phyloP scores from a whole-genome alignment of 1,284 basidiomycete species.

The Trichosporon asahii region DNA sequence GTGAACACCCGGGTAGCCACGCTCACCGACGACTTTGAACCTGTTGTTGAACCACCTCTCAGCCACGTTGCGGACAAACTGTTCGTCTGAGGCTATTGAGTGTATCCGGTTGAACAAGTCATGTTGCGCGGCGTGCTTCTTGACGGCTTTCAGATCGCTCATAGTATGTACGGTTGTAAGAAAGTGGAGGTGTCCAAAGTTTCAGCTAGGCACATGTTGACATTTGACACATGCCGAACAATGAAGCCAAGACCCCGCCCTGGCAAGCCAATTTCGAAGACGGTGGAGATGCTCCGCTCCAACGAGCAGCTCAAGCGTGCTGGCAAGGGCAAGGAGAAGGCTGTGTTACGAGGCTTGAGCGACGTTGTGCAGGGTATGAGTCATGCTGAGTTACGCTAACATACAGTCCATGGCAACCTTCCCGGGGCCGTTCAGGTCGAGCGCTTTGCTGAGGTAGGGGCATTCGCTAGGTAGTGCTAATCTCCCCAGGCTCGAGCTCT shows the following conservation, averaged over 20 bases:
- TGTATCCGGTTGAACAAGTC: constrained; percentile 82
- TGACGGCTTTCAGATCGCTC: constrained; percentile 35
- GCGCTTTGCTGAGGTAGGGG: constrained; percentile 71
- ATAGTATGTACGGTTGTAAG: no score
- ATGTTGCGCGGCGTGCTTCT: constrained; percentile 46
- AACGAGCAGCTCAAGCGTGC: constrained; percentile 25
- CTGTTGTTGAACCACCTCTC: constrained; percentile 53
- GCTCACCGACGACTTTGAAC: constrained; percentile 45
- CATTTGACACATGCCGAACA: no score
- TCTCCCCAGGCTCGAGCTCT: constrained; percentile 68
- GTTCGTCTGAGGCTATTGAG: constrained; percentile 72
- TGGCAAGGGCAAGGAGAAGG: constrained; percentile 38
- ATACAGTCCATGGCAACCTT: constrained; percentile 60
- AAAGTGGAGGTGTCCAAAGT: constrained; percentile 13
- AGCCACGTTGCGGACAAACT: constrained; percentile 64
- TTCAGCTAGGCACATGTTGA: constrained; percentile 14
- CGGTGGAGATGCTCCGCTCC: constrained; percentile 32
- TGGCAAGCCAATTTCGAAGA: constrained; percentile 37
- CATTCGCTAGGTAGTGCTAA: not conserved
- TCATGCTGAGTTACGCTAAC: not conserved
- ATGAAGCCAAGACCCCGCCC: constrained; percentile 18
- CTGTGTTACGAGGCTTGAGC: constrained; percentile 32
- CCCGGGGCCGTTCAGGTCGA: constrained; percentile 78
- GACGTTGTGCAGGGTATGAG: constrained; percentile 34
- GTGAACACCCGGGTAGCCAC: no score